Base-by-base conservation (phyloP, 495 filamentous ascomycete species). In the Lasiosphaeria ovina region DNA sequence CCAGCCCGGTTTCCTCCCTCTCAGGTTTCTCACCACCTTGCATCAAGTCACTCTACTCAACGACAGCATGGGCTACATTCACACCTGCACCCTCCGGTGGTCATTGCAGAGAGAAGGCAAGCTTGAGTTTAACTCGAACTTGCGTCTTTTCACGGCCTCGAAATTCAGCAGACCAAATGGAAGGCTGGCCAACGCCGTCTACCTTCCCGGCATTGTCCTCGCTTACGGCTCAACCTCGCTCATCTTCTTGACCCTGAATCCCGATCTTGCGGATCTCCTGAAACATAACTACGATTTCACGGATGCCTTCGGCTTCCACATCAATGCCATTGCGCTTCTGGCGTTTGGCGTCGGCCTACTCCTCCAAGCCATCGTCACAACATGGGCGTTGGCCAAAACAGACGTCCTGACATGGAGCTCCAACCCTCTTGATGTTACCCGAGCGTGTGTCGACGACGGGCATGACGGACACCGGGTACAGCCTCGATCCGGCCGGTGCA, bases 101-200 rank as follows among this genome's bases (percentile, higher is more conserved):
- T 62, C 75, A 3, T 66, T 80, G 11, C 74, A 72, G 40, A 69
- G 66, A 36, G 77, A 80, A 53, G 66, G 65, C 14, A 69, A 70
- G n/a, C 68, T 80, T 31, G 63, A 69, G 8, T 74, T 68, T 72
- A 79, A 77, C 64, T 75, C 77, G 8, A 80, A 79, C 56, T 65
- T 78, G 8, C 72, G 77, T 8, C 69, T 80, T 3, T 66, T 77
- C 45, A 72, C 70, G 38, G 68, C 62, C 33, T 60, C 68, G 8
- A 63, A 55, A 12, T 35, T 56, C 54, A 68, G 54, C 35, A 35
- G 38, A 33, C 62, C 71, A 6, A 75, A 75, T 62, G 55, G 60
- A 6, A 61, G 58, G 51, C 63, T 70, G 33, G 56, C 69, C n/a
- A 78, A 77, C 54, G 31, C 62, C 9, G 6, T 68, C 2, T 63